Conservation (phyloP, 108 stramenopile species). For the Nannochloropsis salina region DNA sequence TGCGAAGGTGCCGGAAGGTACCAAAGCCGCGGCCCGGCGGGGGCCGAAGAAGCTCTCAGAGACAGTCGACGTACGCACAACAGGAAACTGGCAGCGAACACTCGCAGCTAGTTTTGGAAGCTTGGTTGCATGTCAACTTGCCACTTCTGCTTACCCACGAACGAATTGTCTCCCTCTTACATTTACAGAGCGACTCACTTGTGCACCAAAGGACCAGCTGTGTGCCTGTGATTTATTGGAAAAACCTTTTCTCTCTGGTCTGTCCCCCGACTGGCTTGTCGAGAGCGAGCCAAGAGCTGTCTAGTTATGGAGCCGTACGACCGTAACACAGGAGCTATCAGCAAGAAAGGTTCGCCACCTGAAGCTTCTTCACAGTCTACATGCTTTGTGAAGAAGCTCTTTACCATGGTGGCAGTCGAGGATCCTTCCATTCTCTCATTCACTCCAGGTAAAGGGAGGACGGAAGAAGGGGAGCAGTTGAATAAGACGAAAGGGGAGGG, state of each 20-base stretch:
- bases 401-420: background rate
- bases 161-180: too few species aligned
- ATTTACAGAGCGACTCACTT: background rate
- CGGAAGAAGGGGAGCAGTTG: too few species aligned
- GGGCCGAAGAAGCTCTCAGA: background rate
- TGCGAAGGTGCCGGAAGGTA: too few species aligned
- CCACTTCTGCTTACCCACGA: background rate
- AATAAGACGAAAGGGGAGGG: too few species aligned
- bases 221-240: background rate
- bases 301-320: background rate
- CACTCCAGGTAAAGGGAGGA: background rate
- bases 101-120: background rate
- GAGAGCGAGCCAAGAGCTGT: background rate
- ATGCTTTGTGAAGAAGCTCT: background rate
- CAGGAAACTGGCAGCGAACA: background rate
- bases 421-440: background rate
- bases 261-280: background rate
- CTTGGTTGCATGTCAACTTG: background rate
- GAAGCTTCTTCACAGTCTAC: background rate
- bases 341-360: background rate
- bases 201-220: background rate
- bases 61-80: background rate
- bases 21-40: too few species aligned
- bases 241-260: background rate
- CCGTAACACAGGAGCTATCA: background rate